phyloP scores from a whole-genome alignment of 768 basidiomycete species.

The Russula foetens region DNA sequence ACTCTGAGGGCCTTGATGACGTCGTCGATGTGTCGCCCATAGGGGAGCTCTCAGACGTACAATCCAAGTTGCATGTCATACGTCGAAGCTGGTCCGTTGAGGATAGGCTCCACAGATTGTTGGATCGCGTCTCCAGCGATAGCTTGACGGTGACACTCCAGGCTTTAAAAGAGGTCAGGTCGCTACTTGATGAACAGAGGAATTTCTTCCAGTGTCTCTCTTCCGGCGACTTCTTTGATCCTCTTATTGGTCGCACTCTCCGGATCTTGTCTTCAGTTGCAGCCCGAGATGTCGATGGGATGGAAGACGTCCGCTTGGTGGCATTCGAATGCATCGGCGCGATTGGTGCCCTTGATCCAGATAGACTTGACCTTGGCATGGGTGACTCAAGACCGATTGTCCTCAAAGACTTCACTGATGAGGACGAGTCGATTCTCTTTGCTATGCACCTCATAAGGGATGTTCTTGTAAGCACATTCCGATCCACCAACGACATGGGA shows the following conservation, averaged over 20 bases:
- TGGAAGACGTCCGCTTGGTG: constrained; percentile 54
- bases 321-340: constrained; percentile 89
- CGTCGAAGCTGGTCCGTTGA: constrained; percentile 46
- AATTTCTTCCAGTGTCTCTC: constrained; percentile 54
- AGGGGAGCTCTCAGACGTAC: constrained; percentile 47
- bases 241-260: constrained; percentile 60
- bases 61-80: constrained; percentile 34
- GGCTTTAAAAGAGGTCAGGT: constrained; percentile 67
- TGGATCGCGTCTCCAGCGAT: constrained; percentile 70
- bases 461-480: constrained; percentile 82
- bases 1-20: constrained; percentile 51
- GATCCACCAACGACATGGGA: constrained; percentile 87
- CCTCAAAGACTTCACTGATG: constrained; percentile 71
- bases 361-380: constrained; percentile 66
- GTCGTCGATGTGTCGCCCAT: constrained; percentile 73
- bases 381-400: constrained; percentile 62
- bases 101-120: constrained; percentile 51
- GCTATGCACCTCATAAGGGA: constrained; percentile 81
- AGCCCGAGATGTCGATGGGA: constrained; percentile 70
- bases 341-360: constrained; percentile 91
- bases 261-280: constrained; percentile 59
- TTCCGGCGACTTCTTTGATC: constrained; percentile 83
- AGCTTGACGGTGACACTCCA: constrained; percentile 71
- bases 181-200: constrained; percentile 45
- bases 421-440: constrained; percentile 67